Evolutionary conservation across 1,284 basidiomycete species (phyloP).

Genomic region (Naganishia albida): DNA sequence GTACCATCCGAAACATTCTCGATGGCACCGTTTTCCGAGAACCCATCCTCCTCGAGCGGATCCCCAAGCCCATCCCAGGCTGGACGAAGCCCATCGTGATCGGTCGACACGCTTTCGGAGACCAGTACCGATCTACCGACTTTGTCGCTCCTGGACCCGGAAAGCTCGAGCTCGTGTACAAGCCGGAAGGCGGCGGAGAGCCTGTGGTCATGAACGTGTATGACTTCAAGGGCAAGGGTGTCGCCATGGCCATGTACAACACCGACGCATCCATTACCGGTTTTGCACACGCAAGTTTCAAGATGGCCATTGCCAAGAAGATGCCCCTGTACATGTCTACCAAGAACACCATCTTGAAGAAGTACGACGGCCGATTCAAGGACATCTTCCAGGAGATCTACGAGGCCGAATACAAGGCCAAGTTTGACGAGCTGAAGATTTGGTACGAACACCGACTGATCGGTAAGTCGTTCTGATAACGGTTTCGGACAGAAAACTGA

Average conservation of each 20-base stretch:
- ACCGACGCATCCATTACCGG: slow-evolving; percentile 93
- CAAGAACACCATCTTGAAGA: slow-evolving; percentile 95
- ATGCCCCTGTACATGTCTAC: slow-evolving; percentile 96
- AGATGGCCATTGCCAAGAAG: slow-evolving; percentile 96
- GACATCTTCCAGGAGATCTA: slow-evolving; percentile 97
- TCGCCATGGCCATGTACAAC: slow-evolving; percentile 93
- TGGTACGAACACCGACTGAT: slow-evolving; percentile 94
- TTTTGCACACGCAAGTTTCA: slow-evolving; percentile 96
- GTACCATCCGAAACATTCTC: slow-evolving; percentile 96
- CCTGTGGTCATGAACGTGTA: slow-evolving; percentile 74
- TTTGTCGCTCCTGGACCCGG: slow-evolving; percentile 82
- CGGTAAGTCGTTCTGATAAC: slow-evolving; percentile 49
- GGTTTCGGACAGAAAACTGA: too few species aligned
- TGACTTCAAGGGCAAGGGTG: slow-evolving; percentile 84
- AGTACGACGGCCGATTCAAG: slow-evolving; percentile 97
- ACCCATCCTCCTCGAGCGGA: slow-evolving; percentile 87
- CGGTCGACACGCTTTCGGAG: slow-evolving; percentile 95
- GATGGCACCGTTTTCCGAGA: slow-evolving; percentile 98
- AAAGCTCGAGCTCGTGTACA: slow-evolving; percentile 85
- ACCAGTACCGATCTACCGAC: slow-evolving; percentile 93
- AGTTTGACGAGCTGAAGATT: slow-evolving; percentile 78
- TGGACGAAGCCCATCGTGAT: slow-evolving; percentile 97
- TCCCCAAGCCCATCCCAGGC: slow-evolving; percentile 91
- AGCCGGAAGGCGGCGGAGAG: slow-evolving; percentile 69
- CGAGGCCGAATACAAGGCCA: slow-evolving; percentile 75